Evolutionary conservation across 164 flowering plant genomes (phyloP).

Genomic region (Nymphaea colorata): DNA sequence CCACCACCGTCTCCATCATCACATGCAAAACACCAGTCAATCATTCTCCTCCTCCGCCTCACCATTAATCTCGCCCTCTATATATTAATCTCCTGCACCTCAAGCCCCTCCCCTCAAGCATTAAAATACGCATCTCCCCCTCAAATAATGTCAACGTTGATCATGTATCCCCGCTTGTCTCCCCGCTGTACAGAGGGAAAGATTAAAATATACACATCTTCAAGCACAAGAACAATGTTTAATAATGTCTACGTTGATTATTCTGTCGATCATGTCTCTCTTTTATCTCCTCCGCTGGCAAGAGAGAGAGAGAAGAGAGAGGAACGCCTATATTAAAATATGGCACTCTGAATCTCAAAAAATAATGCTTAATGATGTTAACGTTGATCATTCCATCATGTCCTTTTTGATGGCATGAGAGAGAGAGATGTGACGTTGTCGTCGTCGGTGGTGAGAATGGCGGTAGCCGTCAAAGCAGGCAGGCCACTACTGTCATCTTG

Average conservation of each 20-base stretch:
- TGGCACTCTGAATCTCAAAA: background rate
- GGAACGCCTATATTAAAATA: background rate
- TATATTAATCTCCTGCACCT: too few relatives aligned
- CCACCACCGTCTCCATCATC: background rate
- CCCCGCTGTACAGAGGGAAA: too few relatives aligned
- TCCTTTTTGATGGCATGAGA: background rate
- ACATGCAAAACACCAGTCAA: background rate
- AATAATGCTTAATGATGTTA: background rate
- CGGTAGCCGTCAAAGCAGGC: background rate
- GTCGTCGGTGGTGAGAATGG: background rate
- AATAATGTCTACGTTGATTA: background rate
- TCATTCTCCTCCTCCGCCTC: background rate
- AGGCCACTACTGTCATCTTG: background rate
- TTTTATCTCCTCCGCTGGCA: too few relatives aligned
- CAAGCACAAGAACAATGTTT: background rate
- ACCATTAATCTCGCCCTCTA: too few relatives aligned
- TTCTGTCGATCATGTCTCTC: too few relatives aligned
- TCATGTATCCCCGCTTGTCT: too few relatives aligned
- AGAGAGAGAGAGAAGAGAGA: too few relatives aligned
- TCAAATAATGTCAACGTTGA: background rate
- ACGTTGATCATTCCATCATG: background rate
- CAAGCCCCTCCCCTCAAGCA: too few relatives aligned
- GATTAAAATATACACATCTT: too few relatives aligned
- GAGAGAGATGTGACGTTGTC: background rate
- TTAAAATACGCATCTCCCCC: background rate